A percentile compares a stretch with the other conserved stretches of the same genome.
phyloP scores from a whole-genome alignment of 306 rosid species.

The Cicer arietinum region DNA sequence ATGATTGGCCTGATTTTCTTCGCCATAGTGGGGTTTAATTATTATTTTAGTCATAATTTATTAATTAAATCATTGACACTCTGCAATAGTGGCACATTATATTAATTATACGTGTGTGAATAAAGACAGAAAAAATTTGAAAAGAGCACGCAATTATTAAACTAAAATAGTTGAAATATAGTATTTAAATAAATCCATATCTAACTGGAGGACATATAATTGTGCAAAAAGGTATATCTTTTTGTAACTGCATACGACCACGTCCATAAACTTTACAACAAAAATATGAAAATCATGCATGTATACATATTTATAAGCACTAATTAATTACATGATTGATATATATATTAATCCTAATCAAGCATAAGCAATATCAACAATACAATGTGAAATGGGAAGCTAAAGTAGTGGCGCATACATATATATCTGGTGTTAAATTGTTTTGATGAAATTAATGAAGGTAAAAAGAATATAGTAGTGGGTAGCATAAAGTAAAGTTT shows the following conservation, averaged over 20 bases:
- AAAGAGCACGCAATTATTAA: slow-evolving; percentile 28
- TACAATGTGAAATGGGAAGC: too few species aligned
- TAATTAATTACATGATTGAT: too few species aligned
- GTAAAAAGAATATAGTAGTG: slow-evolving; percentile 39
- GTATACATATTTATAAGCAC: too few species aligned
- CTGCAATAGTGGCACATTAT: slow-evolving; percentile 41
- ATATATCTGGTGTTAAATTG: slow-evolving; percentile 15
- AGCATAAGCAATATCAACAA: too few species aligned
- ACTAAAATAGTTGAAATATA: slow-evolving; percentile 31
- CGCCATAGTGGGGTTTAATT: slow-evolving; percentile 41
- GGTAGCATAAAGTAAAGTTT: slow-evolving; percentile 39
- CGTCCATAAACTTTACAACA: slow-evolving; percentile 35
- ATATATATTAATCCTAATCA: too few species aligned
- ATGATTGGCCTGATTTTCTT: slow-evolving; percentile 46
- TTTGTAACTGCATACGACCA: slow-evolving; percentile 42
- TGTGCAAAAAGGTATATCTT: slow-evolving; percentile 31
- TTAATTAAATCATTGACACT: slow-evolving; percentile 45
- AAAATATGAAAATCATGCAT: background rate
- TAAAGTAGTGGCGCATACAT: too few species aligned
- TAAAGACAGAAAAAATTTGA: slow-evolving; percentile 26
- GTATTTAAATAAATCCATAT: slow-evolving; percentile 18
- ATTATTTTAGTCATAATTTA: slow-evolving; percentile 3
- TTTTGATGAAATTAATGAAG: slow-evolving; percentile 31
- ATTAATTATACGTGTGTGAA: background rate
- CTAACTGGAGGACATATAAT: slow-evolving; percentile 44